Evolutionary conservation across 257 asterid species (phyloP), one percentile per base, ranked within the genome.

Genomic region (Rubia yunnanensis): DNA sequence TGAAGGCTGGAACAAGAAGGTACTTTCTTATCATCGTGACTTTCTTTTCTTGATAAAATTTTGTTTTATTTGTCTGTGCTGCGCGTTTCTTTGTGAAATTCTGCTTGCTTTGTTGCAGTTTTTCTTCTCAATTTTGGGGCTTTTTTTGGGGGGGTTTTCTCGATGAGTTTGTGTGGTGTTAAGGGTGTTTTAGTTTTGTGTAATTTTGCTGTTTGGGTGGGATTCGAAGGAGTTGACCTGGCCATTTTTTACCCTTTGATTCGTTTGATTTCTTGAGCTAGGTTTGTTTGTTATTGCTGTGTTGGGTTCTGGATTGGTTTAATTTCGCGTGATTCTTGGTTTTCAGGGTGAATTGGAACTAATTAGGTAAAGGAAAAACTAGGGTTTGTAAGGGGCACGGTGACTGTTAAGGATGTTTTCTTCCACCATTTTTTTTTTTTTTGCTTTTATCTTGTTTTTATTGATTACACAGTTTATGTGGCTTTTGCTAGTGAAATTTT

Each of bases 1-100:
- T 63, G 10, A 72, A 28, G 79, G 78, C 30, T 79, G 84, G 84
- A 66, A 63, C 44, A 79, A 79, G 24, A 76, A 61, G 84, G 81
- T 79, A 23, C 5, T 24, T 39, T 26, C 28, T 52, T 32, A 20
- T 27, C 30, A 9, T 11, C 4, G 1, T n/a, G 49, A 44, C 52
- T 10, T 7, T 15, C 17, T 44, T 15, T 5, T 17, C n/a, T 5
- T 6, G 5, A n/a, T n/a, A n/a, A n/a, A n/a, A 0, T 5, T 17
- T 4, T 4, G 52, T 44, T 44, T 6, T 44, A 17, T 44, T 44
- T 44, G 52, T 44, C 4, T 44, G 17, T 39, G 48, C 48, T 39
- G 48, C 48, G 48, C 11, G 4, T 39, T 44, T 5, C 20, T 41
- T 15, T 44, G 52, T 7, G 20, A 4, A 1, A 44, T 44, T 20